Percentiles rank a stretch among this genome's conserved stretches.
Conservation (phyloP, 2,329 filamentous ascomycete genomes). For the Botrytis aclada region DNA sequence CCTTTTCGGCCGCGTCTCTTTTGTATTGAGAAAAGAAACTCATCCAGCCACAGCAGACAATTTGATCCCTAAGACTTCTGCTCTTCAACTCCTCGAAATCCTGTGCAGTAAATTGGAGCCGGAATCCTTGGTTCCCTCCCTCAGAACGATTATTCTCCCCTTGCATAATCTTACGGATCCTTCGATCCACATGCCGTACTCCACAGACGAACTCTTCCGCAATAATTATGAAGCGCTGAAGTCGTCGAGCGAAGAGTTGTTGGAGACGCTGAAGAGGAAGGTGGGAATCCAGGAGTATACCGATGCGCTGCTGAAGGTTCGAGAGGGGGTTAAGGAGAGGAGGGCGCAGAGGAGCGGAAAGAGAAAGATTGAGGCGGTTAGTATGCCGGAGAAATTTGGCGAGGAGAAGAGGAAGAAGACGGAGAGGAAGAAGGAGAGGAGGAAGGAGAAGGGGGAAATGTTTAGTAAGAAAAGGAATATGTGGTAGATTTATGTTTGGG, state of each 20-base stretch:
- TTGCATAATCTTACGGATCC: constrained; percentile 84
- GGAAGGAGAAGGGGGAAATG: constrained; percentile 74
- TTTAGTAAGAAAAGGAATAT: constrained; percentile 48
- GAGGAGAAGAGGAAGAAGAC: constrained; percentile 78
- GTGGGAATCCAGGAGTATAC: constrained; percentile 79
- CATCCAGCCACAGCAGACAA: constrained; percentile 58
- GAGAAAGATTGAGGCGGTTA: constrained; percentile 83
- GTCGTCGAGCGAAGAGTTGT: constrained; percentile 68
- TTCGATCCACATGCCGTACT: constrained; percentile 67
- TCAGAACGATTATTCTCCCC: constrained; percentile 63
- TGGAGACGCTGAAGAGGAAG: constrained; percentile 81
- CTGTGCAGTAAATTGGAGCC: constrained; percentile 61
- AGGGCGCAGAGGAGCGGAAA: constrained; percentile 76
- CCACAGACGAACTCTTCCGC: constrained; percentile 67
- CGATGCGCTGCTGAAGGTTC: constrained; percentile 67
- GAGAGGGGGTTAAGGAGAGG: constrained; percentile 67
- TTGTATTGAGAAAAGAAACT: constrained; percentile 73
- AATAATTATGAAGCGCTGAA: constrained; percentile 68
- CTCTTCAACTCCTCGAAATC: constrained; percentile 70
- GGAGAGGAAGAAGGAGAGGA: constrained; percentile 78
- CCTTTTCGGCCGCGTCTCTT: constrained; percentile 74
- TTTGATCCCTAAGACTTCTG: constrained; percentile 71
- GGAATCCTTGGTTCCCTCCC: constrained; percentile 56
- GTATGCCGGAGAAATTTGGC: constrained; percentile 74
- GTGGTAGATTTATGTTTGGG: constrained; percentile 20